A percentile compares a stretch with the other conserved stretches of the same genome.
Conservation (phyloP, 2,329 filamentous ascomycete species). For the Pseudogymnoascus sp. region DNA sequence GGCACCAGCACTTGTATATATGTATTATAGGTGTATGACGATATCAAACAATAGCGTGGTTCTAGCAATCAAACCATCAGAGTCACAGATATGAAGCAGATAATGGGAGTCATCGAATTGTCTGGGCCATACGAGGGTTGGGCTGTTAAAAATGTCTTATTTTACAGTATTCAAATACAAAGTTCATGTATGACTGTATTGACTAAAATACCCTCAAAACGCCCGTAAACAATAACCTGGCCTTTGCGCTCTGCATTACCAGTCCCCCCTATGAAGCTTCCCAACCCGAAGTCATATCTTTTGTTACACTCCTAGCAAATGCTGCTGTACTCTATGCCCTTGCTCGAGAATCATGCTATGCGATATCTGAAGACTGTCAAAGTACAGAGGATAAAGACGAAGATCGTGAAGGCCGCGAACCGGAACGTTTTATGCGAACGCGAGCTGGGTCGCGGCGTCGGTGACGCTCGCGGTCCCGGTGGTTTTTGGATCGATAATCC, state of each 20-base stretch:
- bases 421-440: not conserved
- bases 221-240: conserved; percentile 18
- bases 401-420: not conserved
- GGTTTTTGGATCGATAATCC: conserved; percentile 13
- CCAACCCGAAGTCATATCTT: not conserved
- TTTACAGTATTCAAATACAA: conserved; percentile 1
- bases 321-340: not conserved
- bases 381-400: conserved; percentile 8
- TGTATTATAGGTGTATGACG: conserved; percentile 3
- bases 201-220: conserved; percentile 14
- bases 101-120: not conserved
- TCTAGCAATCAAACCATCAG: not conserved
- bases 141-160: not conserved
- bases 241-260: conserved; percentile 24
- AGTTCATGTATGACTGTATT: not conserved
- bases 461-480: not conserved
- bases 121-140: not conserved
- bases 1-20: conserved; percentile 4
- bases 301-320: conserved; percentile 7
- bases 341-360: conserved; percentile 8
- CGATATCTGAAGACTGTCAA: conserved; percentile 7
- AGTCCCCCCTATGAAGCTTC: conserved; percentile 9
- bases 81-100: not conserved
- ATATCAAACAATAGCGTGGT: not conserved
- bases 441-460: not conserved